phyloP scores from a whole-genome alignment of 805 yeast species.

The Kodamaea lidongshanica region DNA sequence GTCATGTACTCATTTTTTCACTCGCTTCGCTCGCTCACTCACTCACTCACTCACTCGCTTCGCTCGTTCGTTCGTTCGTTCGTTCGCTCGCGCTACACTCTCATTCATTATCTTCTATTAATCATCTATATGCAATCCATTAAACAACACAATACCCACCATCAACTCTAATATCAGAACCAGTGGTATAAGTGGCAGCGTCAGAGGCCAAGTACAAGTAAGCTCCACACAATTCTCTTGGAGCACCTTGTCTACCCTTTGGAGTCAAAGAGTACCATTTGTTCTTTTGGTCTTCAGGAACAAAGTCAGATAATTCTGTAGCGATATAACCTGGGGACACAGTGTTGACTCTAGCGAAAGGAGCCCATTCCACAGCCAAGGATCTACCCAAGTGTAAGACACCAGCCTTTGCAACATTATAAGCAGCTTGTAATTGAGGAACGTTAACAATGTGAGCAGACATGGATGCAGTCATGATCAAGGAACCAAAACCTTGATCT shows the following conservation, averaged over 20 bases:
- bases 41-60: too few relatives aligned
- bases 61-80: too few relatives aligned
- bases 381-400: slow-evolving; percentile 70
- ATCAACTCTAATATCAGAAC: slow-evolving; percentile 69
- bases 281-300: slow-evolving; percentile 27
- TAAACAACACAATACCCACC: slow-evolving; percentile 65
- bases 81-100: too few relatives aligned
- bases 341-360: slow-evolving; percentile 75
- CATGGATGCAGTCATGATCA: slow-evolving; percentile 84
- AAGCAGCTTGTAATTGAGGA: slow-evolving; percentile 82
- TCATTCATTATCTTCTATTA: too few relatives aligned
- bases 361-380: slow-evolving; percentile 82
- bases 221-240: slow-evolving; percentile 74
- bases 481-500: slow-evolving; percentile 67
- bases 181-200: slow-evolving; percentile 76
- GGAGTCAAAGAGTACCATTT: slow-evolving; percentile 48
- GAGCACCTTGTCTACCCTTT: slow-evolving; percentile 67
- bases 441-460: slow-evolving; percentile 81
- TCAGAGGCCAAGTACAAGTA: slow-evolving; percentile 74
- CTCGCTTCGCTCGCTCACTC: too few relatives aligned
- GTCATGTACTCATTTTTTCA: too few relatives aligned
- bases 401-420: slow-evolving; percentile 84
- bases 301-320: slow-evolving; percentile 52
- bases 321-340: slow-evolving; percentile 83
- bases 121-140: too few relatives aligned